These are phyloP conservation scores for Leccinum truebloodii DNA, from an alignment of 768 basidiomycete genomes.

Conservation along the genomic window DNA sequence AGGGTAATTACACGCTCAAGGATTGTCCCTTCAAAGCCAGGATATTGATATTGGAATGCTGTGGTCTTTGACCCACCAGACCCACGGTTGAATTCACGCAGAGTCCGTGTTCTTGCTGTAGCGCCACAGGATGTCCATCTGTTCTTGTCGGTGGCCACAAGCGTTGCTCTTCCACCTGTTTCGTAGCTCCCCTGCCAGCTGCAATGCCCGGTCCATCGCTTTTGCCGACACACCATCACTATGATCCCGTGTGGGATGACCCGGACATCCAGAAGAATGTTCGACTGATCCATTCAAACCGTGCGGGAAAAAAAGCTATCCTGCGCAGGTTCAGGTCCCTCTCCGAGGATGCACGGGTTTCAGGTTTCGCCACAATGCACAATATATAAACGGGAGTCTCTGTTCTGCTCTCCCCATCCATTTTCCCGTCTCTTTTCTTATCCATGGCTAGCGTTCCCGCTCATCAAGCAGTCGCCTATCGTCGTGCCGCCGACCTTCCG, in stretches of 20 bases:
- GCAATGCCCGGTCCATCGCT: not conserved
- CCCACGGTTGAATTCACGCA: not conserved
- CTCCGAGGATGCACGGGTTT: not conserved
- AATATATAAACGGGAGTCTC: slow-evolving; percentile 6
- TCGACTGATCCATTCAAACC: not conserved
- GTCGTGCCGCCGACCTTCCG: slow-evolving; percentile 17
- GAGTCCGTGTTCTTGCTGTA: not conserved
- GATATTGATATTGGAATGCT: not conserved
- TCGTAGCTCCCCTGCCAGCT: not conserved
- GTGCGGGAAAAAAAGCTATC: not conserved
- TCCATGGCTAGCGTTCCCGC: slow-evolving; percentile 18
- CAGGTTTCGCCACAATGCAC: not conserved
- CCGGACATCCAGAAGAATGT: not conserved
- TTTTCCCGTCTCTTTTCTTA: not conserved
- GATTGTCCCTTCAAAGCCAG: not conserved
- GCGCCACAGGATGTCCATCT: slow-evolving; percentile 6
- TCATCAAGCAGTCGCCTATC: slow-evolving; percentile 9
- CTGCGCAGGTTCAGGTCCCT: not conserved
- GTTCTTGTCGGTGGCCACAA: slow-evolving; percentile 9
- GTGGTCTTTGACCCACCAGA: not conserved
- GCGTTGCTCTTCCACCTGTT: not conserved
- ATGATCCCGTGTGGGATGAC: not conserved
- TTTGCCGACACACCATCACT: slow-evolving; percentile 1
- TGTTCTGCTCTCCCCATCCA: slow-evolving; percentile 10
- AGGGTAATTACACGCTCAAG: not conserved